Percentiles rank a stretch among this genome's conserved stretches.
Conservation (phyloP, 2,329 filamentous ascomycete genomes). For the Hirsutella minnesotensis region DNA sequence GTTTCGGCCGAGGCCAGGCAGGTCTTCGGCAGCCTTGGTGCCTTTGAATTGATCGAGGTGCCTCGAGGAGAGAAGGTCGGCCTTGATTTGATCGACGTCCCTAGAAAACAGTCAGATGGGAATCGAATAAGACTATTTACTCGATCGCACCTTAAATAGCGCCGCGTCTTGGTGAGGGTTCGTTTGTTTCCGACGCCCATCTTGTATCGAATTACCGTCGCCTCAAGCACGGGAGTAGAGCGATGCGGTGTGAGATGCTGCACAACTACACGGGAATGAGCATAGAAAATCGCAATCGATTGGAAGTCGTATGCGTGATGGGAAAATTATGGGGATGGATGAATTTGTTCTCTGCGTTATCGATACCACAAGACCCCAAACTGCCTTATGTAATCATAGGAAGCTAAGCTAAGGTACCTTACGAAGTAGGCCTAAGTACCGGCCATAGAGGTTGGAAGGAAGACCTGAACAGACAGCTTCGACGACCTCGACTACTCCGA, state of each 20-base stretch:
- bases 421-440: too few relatives aligned
- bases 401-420: too few relatives aligned
- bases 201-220: slow-evolving; percentile 1
- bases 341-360: too few relatives aligned
- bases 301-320: too few relatives aligned
- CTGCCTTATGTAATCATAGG: too few relatives aligned
- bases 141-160: slow-evolving; percentile 46
- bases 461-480: too few relatives aligned
- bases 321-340: too few relatives aligned
- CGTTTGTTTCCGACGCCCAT: slow-evolving; percentile 61
- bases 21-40: slow-evolving; percentile 70
- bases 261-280: too few relatives aligned
- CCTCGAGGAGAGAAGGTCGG: slow-evolving; percentile 65
- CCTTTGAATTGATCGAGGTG: slow-evolving; percentile 72
- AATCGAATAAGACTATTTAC: slow-evolving; percentile 4
- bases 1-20: slow-evolving; percentile 72
- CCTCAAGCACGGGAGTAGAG: background rate
- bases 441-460: too few relatives aligned
- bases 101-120: slow-evolving; percentile 30
- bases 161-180: slow-evolving; percentile 63
- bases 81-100: slow-evolving; percentile 85
- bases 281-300: too few relatives aligned
- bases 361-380: background rate
- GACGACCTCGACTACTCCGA: too few relatives aligned
- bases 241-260: too few relatives aligned